Base-by-base conservation (phyloP, 306 rosid genomes). In the Fragaria vesca region DNA sequence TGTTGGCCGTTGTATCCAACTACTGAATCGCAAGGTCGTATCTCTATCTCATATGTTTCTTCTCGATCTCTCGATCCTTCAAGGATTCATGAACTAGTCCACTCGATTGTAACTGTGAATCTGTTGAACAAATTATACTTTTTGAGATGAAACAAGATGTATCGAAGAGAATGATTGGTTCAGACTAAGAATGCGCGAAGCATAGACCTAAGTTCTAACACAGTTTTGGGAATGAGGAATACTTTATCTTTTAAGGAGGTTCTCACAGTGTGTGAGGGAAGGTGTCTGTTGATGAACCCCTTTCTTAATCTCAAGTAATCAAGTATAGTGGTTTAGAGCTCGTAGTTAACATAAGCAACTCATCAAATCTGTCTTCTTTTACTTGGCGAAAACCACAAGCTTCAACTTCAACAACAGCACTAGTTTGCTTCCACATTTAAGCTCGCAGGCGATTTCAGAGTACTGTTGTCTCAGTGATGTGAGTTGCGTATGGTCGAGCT, bases 401-500 rank as follows among this genome's bases (percentile, higher is more conserved):
- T 71, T 54, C 5, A 42, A 17, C 42, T 54, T 76, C 15, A 21
- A 21, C 63, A 21, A n/a, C 7, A 57, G 15, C 63, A 21, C 12
- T 45, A 45, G 13, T 6, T 57, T 57, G 28, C 30, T 21, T 57
- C 32, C 32, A 8, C 32, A 10, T 57, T 7, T 21, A 21, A 8
- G 11, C 15, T 57, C 10, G 63, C 32, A 21, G 32, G 63, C 32
- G 1, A 21, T 6, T 62, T 95, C 86, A 81, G 82, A 50, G 62
- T 90, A 71, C 77, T 16, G 24, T 81, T 71, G 66, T 87, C 40
- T 43, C 82, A 72, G 80, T 71, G 73, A 77, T 75, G 78, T 88
- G 93, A 1, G 71, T 38, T 36, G 48, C 73, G 43, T 69, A 60
- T 1, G 88, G 86, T 1, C 93, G 91, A 78, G 82, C 88, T 12